Conservation (phyloP, 1,284 basidiomycete genomes). For the Trichosporon coremiiforme region DNA sequence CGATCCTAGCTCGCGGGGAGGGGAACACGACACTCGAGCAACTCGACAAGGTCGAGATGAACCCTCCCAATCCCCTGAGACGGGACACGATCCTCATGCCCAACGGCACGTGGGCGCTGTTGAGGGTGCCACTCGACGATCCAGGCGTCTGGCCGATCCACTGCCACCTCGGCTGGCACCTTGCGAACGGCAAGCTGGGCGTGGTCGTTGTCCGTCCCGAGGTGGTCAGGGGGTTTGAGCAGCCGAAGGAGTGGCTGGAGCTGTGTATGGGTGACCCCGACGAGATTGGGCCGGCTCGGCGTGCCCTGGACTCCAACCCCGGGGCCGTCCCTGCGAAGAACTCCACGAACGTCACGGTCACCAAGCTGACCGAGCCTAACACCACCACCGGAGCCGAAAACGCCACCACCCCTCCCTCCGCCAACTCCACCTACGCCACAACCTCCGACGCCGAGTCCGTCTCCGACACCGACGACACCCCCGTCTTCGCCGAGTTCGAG, state of each 20-base stretch:
- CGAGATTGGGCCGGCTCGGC: constrained; percentile 26
- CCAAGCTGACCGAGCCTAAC: too few species aligned
- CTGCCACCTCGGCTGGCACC: constrained; percentile 44
- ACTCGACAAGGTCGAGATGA: not conserved
- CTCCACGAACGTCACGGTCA: not conserved
- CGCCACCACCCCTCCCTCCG: too few species aligned
- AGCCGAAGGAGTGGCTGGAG: constrained; percentile 29
- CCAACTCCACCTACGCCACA: too few species aligned
- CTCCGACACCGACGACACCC: too few species aligned
- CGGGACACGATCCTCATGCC: constrained; percentile 32
- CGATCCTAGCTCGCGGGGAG: constrained; percentile 47
- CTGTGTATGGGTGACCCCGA: constrained; percentile 28
- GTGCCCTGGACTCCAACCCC: not conserved
- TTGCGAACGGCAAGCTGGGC: constrained; percentile 29
- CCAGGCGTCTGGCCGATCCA: constrained; percentile 39
- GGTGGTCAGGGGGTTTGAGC: constrained; percentile 21
- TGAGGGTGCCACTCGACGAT: constrained; percentile 37
- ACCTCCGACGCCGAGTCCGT: too few species aligned
- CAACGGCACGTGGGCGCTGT: constrained; percentile 38
- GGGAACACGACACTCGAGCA: constrained; percentile 38
- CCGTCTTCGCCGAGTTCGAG: too few species aligned
- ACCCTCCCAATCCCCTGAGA: not conserved
- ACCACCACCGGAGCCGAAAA: too few species aligned
- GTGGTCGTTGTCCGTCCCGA: constrained; percentile 35
- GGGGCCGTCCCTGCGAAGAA: not conserved